Evolutionary conservation across 108 stramenopile species (phyloP).

Genomic region (Discostella stelligeroides): DNA sequence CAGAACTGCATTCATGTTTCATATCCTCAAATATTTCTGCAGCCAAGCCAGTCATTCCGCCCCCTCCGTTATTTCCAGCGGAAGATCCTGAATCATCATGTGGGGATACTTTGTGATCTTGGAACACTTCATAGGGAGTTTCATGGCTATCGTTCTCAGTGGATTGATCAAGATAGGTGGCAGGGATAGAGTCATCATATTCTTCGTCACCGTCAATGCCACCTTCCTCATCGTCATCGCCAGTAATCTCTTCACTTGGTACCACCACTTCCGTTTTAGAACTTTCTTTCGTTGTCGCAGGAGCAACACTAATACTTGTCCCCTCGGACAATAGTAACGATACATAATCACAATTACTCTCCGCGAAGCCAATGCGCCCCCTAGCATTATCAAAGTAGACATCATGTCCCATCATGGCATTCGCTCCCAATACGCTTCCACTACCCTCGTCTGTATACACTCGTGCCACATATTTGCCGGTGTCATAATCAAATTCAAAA

Average conservation of each 20-base stretch:
- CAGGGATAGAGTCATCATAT: background rate
- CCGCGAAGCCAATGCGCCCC: constrained; percentile 87
- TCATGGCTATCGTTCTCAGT: constrained; percentile 12
- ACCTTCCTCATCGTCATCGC: constrained; percentile 7
- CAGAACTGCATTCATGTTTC: constrained; percentile 45
- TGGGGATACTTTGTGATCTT: constrained; percentile 9
- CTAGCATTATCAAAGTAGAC: constrained; percentile 87
- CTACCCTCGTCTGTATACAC: constrained; percentile 82
- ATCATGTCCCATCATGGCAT: constrained; percentile 95
- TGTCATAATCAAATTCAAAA: constrained; percentile 69
- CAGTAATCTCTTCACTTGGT: background rate
- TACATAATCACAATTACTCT: constrained; percentile 82
- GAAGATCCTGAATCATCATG: background rate
- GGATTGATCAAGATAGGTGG: constrained; percentile 1
- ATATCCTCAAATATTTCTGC: constrained; percentile 43
- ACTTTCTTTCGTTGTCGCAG: constrained; percentile 13
- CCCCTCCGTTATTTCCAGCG: background rate
- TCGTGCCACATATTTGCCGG: constrained; percentile 58
- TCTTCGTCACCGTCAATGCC: background rate
- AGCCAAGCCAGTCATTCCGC: constrained; percentile 8
- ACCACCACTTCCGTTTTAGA: constrained; percentile 12
- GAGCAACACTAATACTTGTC: constrained; percentile 33
- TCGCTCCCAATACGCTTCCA: constrained; percentile 92
- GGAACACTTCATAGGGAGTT: constrained; percentile 24
- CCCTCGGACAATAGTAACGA: constrained; percentile 35